Conservation (phyloP, 2,329 filamentous ascomycete genomes). For the Penicillium sp. region DNA sequence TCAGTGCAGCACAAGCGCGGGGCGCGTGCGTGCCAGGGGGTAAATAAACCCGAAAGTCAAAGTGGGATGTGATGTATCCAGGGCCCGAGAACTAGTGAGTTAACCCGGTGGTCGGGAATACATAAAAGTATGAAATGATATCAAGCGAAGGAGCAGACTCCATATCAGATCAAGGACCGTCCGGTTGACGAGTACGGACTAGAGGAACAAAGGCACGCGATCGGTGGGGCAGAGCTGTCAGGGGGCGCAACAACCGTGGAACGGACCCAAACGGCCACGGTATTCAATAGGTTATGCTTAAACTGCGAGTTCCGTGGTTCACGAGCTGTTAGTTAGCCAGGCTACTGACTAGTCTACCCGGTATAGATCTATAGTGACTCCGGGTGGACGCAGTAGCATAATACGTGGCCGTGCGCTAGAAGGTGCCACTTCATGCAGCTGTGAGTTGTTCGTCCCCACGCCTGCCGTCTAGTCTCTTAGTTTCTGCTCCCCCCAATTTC, state of each 20-base stretch:
- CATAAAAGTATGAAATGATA: background rate
- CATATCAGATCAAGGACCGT: too few relatives aligned
- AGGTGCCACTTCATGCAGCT: background rate
- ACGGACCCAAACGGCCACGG: constrained; percentile 11
- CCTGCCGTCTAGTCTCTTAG: background rate
- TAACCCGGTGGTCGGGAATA: background rate
- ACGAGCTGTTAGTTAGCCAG: background rate
- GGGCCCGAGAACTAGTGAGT: background rate
- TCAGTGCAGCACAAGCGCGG: background rate
- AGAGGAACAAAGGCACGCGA: background rate
- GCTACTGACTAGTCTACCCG: background rate
- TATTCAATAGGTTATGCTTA: constrained; percentile 25
- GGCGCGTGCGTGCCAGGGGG: background rate
- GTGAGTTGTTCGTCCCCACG: background rate
- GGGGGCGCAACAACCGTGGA: constrained; percentile 18
- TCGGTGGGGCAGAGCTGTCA: constrained; percentile 13
- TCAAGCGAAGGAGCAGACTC: background rate
- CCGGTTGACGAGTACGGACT: too few relatives aligned
- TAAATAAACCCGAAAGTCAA: background rate
- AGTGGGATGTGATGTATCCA: background rate
- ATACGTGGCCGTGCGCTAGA: background rate
- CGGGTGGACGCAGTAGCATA: background rate
- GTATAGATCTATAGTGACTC: background rate
- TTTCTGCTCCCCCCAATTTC: background rate
- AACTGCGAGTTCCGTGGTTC: constrained; percentile 17